phyloP scores from a whole-genome alignment of 1,284 basidiomycete species.

The Schizophyllum amplum region DNA sequence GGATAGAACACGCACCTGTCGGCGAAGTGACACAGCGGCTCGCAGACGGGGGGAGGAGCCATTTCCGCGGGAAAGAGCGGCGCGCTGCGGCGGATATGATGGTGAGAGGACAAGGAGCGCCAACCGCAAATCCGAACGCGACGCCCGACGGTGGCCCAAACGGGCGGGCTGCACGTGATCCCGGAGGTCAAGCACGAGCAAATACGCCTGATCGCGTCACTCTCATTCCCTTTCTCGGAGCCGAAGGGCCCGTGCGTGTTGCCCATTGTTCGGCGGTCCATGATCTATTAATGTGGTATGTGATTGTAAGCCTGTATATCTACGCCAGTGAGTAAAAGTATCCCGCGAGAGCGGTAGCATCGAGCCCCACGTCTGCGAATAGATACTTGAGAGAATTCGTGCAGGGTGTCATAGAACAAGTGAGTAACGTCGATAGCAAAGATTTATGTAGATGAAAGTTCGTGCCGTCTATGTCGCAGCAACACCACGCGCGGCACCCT shows the following conservation, averaged over 20 bases:
- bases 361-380: neutral
- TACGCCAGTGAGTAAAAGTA: neutral
- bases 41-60: conserved; percentile 55
- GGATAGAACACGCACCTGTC: conserved; percentile 45
- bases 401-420: neutral
- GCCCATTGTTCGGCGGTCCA: neutral
- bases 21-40: conserved; percentile 67
- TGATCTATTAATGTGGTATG: too few species aligned
- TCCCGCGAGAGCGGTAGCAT: neutral
- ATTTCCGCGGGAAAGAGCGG: conserved; percentile 23
- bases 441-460: neutral
- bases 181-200: neutral
- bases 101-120: conserved; percentile 7
- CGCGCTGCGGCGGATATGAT: conserved; percentile 8
- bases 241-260: too few species aligned
- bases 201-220: neutral
- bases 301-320: neutral
- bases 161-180: neutral
- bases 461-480: neutral
- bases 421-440: neutral
- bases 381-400: neutral
- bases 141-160: neutral
- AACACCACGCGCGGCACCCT: neutral
- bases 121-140: neutral
- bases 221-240: too few species aligned